Percentiles rank a stretch among this genome's conserved stretches.
Conservation (phyloP, 1,139 yeast species). For the Saccharomycopsis phalli region DNA sequence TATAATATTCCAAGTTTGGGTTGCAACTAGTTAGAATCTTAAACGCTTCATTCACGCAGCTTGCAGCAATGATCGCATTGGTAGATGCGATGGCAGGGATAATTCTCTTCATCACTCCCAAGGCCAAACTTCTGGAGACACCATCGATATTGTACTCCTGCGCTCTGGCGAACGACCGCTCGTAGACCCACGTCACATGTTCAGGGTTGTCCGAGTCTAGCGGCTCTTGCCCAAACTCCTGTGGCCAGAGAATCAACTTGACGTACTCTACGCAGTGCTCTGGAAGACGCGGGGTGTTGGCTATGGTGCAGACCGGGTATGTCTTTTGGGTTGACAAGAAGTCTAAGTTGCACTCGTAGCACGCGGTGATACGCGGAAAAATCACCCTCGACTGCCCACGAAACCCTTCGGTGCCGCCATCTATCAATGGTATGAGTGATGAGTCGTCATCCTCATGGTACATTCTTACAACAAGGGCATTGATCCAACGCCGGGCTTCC, state of each 20-base stretch:
- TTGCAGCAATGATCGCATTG: constrained; percentile 86
- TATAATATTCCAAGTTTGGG: constrained; percentile 66
- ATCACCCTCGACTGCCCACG: constrained; percentile 88
- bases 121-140: constrained; percentile 60
- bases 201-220: constrained; percentile 66
- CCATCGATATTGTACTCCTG: constrained; percentile 56
- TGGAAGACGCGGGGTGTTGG: constrained; percentile 86
- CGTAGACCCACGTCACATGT: constrained; percentile 59
- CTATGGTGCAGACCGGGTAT: constrained; percentile 89
- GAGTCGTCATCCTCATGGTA: constrained; percentile 47
- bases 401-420: constrained; percentile 95
- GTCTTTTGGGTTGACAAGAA: constrained; percentile 62
- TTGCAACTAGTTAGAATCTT: constrained; percentile 64
- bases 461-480: constrained; percentile 58
- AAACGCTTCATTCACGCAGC: constrained; percentile 82
- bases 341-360: constrained; percentile 88
- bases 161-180: constrained; percentile 53
- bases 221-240: constrained; percentile 33
- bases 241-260: constrained; percentile 67
- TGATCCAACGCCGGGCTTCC: constrained; percentile 89
- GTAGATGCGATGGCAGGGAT: constrained; percentile 95
- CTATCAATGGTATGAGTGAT: constrained; percentile 69
- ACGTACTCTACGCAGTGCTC: constrained; percentile 97
- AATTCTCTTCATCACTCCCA: constrained; percentile 87
- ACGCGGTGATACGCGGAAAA: constrained; percentile 74